Evolutionary conservation across 78 protist species (phyloP).

Genomic region (Planoprotostelium fungivorum): DNA sequence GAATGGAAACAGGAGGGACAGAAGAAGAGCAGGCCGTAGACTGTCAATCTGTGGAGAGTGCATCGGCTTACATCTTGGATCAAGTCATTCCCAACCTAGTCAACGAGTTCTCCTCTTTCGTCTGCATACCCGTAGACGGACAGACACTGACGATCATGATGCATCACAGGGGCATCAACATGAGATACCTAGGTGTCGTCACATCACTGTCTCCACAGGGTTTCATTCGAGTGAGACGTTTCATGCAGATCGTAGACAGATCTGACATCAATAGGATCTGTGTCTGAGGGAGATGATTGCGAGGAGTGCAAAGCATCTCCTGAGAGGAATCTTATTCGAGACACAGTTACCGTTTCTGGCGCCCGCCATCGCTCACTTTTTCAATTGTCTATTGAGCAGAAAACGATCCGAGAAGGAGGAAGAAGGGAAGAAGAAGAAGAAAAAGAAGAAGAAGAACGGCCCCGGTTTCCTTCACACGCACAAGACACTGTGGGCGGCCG

Average conservation of each 20-base stretch:
- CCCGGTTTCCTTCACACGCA: neutral
- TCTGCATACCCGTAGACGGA: constrained; percentile 56
- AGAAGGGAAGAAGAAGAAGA: constrained; percentile 4
- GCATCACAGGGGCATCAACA: constrained; percentile 68
- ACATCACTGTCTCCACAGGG: constrained; percentile 10
- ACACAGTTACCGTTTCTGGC: constrained; percentile 18
- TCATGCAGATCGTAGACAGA: constrained; percentile 2
- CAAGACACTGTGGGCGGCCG: neutral
- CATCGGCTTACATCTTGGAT: constrained; percentile 29
- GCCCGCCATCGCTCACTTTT: constrained; percentile 25
- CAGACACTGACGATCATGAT: constrained; percentile 39
- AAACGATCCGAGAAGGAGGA: constrained; percentile 2
- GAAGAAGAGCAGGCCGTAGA: constrained; percentile 31
- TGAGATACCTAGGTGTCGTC: constrained; percentile 58
- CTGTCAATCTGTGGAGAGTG: constrained; percentile 2
- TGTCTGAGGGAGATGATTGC: constrained; percentile 60
- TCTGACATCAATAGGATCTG: constrained; percentile 19
- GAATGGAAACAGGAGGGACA: neutral
- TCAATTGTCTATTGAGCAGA: constrained; percentile 60
- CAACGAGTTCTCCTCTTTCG: constrained; percentile 43
- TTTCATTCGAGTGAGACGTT: constrained; percentile 20
- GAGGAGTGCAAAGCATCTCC: constrained; percentile 43
- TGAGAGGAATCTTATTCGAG: constrained; percentile 13
- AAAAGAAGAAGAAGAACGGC: constrained; percentile 1
- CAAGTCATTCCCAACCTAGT: constrained; percentile 30